Evolutionary conservation across 164 flowering plant species (phyloP), one percentile per base, ranked within the genome.

Genomic region (Stephania japonica): DNA sequence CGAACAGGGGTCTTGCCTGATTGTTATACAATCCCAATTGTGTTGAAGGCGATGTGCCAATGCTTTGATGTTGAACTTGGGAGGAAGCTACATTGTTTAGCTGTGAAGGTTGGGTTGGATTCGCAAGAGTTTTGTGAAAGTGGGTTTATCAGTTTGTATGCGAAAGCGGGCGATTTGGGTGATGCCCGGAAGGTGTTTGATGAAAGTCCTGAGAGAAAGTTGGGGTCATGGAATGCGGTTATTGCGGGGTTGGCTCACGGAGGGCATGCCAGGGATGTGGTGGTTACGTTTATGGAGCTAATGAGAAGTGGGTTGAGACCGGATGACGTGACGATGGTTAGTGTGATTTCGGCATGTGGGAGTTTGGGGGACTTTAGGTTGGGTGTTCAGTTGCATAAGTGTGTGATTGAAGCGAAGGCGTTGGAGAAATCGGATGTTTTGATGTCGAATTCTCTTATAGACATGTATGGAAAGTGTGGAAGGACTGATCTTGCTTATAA

Each of bases 401-500:
- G 78, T 76, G 89, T 86, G 10, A 81, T 82, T 24, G 86, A 87
- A 73, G 90, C 83, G 2, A 81, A 42, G 75, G 79, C 26, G 1
- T 6, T 66, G 0, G 84, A 63, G 32, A 85, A 82, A 50, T 71
- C 87, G 2, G 85, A 84, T 70, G 69, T 82, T 50, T 74, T 84
- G 78, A 86, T 82, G 86, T 67, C 74, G 76, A 88, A 86, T 79
- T 88, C 88, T 1, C 81, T 88, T 38, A 76, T 88, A 11, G 91
- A 90, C 76, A 81, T 86, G 91, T 90, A 88, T 72, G 90, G 90
- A 14, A 88, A 88, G 77, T 88, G 94, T 77, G 91, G 91, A 11
- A 42, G 86, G 66, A 86, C 84, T 86, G 88, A 88, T 72, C 74
- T 86, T 26, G 89, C 89, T 3, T 14, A 42, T 49, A 77, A 42